Base-by-base conservation (phyloP, 768 basidiomycete genomes). In the Lanmaoa pseudosensibilis region DNA sequence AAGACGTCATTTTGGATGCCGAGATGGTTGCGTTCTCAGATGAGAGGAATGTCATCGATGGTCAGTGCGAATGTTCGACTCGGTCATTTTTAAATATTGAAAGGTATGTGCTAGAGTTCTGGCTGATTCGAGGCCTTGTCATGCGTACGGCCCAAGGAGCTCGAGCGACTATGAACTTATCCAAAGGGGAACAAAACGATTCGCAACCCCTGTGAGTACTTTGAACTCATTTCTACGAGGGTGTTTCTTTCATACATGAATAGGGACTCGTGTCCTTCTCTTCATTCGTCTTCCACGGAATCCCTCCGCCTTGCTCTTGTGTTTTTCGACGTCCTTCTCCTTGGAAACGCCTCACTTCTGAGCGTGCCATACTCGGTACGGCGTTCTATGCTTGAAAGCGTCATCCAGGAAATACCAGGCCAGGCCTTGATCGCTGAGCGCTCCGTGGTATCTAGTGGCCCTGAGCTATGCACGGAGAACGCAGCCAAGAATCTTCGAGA, bases 11-110 rank as follows among this genome's bases (percentile, higher is more conserved):
- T 37, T 62, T 88, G 0, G 94, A 98, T 66, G 94, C 93, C 2
- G 94, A 98, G 71, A 92, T 96, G 86, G 87, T 96, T 6, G 87
- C 90, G 0, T 96, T 82, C 68, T 81, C 88, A 37, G 87, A 86
- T 27, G 70, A 69, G 2, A 68, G 71, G 19, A 56, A 75, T 11
- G 66, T 75, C 25, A 83, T 96, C 48, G 92, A 93, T 62, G 92
- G 93, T 85, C 72, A 67, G 75, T 76, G 60, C 54, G 47, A 30
- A 23, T 16, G 36, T 25, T 45, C 12, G 46, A 32, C 16, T 45
- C 37, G 15, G 33, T 37, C 10, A 33, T 47, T 46, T n/a, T 50
- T n/a, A 30, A 38, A 56, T 23, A 21, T 48, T 52, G 21, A 68
- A 33, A 21, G 6, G 38, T 21, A 32, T 47, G 46, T 11, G n/a